Evolutionary conservation across 345 rosid genomes (phyloP), one percentile per base, ranked within the genome.

Genomic region (Clausena lansium): DNA sequence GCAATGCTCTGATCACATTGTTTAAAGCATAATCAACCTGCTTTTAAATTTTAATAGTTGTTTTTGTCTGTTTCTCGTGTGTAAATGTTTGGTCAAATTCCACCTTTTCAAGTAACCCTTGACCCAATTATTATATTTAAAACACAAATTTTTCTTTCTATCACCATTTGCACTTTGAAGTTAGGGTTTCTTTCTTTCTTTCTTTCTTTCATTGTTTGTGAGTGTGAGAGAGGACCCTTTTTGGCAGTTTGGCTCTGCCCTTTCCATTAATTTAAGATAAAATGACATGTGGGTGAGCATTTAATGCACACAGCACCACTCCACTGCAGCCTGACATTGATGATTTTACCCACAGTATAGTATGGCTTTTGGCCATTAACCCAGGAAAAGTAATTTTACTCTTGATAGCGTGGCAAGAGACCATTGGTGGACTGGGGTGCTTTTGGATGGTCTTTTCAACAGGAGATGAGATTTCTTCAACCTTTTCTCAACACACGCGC

Each of bases 71-170:
- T 25, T 77, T 66, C 45, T 75, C 30, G 30, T 73, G 22, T 69
- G 25, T 58, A 62, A 76, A 64, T 73, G 70, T 72, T 7, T 63
- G 83, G 82, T 82, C 83, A 75, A 81, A 57, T 8, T 70, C 45
- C 41, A 32, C 19, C 67, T n/a, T 74, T 80, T 70, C 30, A 83
- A 73, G 76, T n/a, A 70, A 64, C 71, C 66, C 54, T 78, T 32
- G 24, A 59, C 78, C 61, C 57, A 59, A 54, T 74, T 66, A 63
- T 73, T 27, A 61, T 30, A 64, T 64, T 6, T 30, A 30, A 1
- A 1, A 27, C 9, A 41, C 47, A 41, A 41, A 11, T 41, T 41
- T 41, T 41, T 41, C 50, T 41, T 41, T 11, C 50, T 11, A 2
- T 41, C 50, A 41, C 11, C 50, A 41, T 41, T 41, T 41, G 10